Base-by-base conservation (phyloP, 352 stramenopile genomes). In the Phytophthora hybrid region DNA sequence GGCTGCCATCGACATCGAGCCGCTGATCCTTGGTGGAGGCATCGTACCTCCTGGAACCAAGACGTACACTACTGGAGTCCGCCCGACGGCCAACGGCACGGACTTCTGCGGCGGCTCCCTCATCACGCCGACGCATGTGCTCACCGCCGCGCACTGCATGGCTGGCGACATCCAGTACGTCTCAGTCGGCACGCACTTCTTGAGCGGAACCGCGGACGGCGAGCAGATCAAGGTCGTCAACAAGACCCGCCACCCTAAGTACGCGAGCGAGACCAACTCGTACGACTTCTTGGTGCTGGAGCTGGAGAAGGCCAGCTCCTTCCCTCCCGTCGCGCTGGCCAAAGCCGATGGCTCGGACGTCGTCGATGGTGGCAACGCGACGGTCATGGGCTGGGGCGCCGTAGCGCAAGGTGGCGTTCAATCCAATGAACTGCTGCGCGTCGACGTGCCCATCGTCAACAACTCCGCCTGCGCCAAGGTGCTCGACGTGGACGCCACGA, bases 201-300 rank as follows among this genome's bases (percentile, higher is more conserved):
- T 84, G 1, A 88, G 67, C 21, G 80, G 82, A 10, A 66, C 73
- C 14, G 44, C 63, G 3, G 81, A 88, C 49, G 80, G 78, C 21
- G 81, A 90, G 65, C 80, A 79, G 18, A 78, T 92, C 56, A 68
- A 79, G 51, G 81, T 93, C 56, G 56, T 82, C 3, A 85, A 84
- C 39, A 63, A 74, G 63, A 90, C 71, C 0, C 55, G 47, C 34
- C 85, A 94, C 77, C 87, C 85, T 0, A 85, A 80, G 53, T 87
- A 84, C 71, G 62, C 69, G 47, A 61, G 26, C 31, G 63, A 73
- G 55, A 82, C 54, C 53, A 78, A 85, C 67, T 73, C 79, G 54
- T 80, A 84, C 67, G 87, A 94, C 64, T 87, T 93, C 59, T 34
- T 88, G 29, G 77, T 92, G 18, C 74, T 93, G 10, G 74, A 88